Base-by-base conservation (phyloP, 306 rosid species). In the Pachyrhizus erosus region DNA sequence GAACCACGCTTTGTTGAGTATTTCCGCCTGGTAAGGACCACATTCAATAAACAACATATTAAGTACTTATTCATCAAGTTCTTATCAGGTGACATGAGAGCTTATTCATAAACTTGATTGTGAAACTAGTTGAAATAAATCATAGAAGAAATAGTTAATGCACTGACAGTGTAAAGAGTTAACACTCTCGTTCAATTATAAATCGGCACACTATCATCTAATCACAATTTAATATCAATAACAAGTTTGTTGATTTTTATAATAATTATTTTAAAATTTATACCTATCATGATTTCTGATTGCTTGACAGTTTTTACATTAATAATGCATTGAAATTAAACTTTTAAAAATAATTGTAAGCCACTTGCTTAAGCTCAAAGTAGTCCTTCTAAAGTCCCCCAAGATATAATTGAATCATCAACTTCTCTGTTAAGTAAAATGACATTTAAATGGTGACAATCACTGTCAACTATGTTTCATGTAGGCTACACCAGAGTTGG, bases 401-500 rank as follows among this genome's bases (percentile, higher is more conserved):
- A 17, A 7, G 46, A 66, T 66, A 34, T 66, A 33, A 8, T 31
- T 27, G 9, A 58, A 34, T 33, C 70, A 45, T 46, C 70, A 43
- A 37, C 27, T 58, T 49, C 21, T 3, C 0, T 10, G 24, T 55
- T 10, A 45, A 52, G 73, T 31, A 75, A 68, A 81, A 39, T 40
- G 26, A 72, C 77, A 61, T 71, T 74, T 15, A 29, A 24, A 18
- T 61, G 42, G 7, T 33, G 43, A 67, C 70, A 84, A 80, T 75
- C 29, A 24, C 6, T 58, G 34, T 29, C 52, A 52, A 51, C 55
- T 14, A 79, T 67, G 42, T 24, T 71, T 80, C 64, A 83, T 84
- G 66, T 52, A 96, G 99, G 98, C 98, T 74, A 93, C 98, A 49
- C 99, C 99, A 7, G 99, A 96, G 91, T 82, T 92, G 89, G 99